These are phyloP conservation scores for Skeletonema menzelii DNA, from an alignment of 108 stramenopile genomes.

Conservation along the genomic window DNA sequence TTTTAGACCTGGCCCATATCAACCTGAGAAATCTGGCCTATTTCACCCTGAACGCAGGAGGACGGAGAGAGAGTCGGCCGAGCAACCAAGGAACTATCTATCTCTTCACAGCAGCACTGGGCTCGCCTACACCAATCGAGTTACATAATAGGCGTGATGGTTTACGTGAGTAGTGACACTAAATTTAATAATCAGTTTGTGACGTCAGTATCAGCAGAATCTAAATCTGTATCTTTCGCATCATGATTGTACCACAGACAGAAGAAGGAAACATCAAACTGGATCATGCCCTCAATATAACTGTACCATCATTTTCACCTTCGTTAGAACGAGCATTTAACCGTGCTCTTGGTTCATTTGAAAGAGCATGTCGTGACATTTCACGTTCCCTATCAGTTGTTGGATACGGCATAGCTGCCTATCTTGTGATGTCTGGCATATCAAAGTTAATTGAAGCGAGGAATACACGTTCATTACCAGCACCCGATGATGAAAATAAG, in stretches of 20 bases:
- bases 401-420: slow-evolving; percentile 14
- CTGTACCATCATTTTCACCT: slow-evolving; percentile 3
- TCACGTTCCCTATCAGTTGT: slow-evolving; percentile 5
- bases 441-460: slow-evolving; percentile 12
- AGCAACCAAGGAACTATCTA: no score
- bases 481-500: background rate
- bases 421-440: slow-evolving; percentile 15
- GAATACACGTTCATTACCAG: background rate
- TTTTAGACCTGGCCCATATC: no score
- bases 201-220: background rate
- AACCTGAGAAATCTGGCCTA: no score
- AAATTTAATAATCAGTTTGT: no score
- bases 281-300: slow-evolving; percentile 10
- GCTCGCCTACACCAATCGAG: no score
- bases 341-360: slow-evolving; percentile 9
- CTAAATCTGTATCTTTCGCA: background rate
- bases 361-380: slow-evolving; percentile 11
- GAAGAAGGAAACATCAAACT: slow-evolving; percentile 15
- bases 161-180: no score
- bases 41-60: no score
- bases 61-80: no score
- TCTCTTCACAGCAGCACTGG: no score
- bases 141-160: no score
- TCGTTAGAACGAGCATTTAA: slow-evolving; percentile 2
- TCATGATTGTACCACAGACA: background rate